Evolutionary conservation across 2,329 filamentous ascomycete genomes (phyloP).

Genomic region (Exophiala xenobiotica): DNA sequence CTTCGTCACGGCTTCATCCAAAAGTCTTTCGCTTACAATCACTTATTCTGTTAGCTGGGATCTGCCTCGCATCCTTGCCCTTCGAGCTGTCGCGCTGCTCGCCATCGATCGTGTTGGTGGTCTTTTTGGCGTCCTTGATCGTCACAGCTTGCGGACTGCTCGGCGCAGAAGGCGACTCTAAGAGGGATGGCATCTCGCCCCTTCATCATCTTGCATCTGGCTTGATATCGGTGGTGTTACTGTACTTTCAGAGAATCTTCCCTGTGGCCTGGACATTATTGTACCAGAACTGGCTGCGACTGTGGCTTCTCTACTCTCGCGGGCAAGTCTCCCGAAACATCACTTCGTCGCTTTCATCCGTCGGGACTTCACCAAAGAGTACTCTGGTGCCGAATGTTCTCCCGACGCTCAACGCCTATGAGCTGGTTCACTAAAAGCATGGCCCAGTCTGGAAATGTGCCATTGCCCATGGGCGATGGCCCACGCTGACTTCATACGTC

Average conservation of each 20-base stretch:
- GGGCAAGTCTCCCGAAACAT: background rate
- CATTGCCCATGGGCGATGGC: constrained; percentile 1
- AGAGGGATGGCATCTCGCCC: background rate
- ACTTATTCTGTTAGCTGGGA: background rate
- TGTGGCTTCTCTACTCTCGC: background rate
- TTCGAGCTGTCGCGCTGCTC: background rate
- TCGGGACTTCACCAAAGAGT: background rate
- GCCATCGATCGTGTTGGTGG: background rate
- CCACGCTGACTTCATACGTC: constrained; percentile 28
- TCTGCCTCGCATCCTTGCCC: background rate
- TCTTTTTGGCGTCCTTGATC: background rate
- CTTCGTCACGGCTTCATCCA: background rate
- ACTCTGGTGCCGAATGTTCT: background rate
- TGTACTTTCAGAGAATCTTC: background rate
- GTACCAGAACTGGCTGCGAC: background rate
- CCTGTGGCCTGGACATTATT: background rate
- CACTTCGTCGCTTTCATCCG: background rate
- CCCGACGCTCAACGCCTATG: background rate
- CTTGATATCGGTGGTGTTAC: background rate
- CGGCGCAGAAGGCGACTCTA: background rate
- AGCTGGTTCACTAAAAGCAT: constrained; percentile 3
- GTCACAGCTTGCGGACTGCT: background rate
- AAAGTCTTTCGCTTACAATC: background rate
- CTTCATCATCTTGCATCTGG: background rate
- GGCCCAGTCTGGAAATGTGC: constrained; percentile 11